Percentiles rank a stretch among this genome's conserved stretches.
phyloP scores from a whole-genome alignment of 768 basidiomycete species.

The Melanogaster broomeanus region DNA sequence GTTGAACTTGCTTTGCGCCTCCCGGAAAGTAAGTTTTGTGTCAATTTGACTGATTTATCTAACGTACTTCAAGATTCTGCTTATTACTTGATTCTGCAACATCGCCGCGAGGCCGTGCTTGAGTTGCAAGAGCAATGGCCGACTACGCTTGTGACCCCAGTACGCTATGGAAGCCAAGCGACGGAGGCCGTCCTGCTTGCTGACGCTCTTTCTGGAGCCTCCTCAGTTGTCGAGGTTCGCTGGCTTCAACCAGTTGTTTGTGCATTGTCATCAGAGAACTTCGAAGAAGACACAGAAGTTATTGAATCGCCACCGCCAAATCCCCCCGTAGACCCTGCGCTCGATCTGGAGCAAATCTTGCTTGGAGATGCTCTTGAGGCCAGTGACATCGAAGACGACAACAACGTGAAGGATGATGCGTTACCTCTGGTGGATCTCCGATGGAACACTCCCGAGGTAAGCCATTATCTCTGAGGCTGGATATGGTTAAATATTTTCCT shows the following conservation, averaged over 20 bases:
- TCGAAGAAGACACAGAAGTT: neutral
- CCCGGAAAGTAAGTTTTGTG: no score
- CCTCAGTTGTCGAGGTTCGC: neutral
- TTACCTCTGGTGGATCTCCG: neutral
- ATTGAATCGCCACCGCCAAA: no score
- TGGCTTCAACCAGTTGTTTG: neutral
- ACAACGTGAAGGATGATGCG: neutral
- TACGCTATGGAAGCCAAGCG: constrained; percentile 10
- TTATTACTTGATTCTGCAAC: neutral
- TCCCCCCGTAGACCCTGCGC: neutral
- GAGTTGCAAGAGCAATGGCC: constrained; percentile 20
- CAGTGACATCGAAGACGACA: neutral
- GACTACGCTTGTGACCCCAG: constrained; percentile 7
- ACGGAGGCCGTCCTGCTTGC: neutral
- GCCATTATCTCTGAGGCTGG: neutral
- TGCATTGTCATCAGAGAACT: neutral
- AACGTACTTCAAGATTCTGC: neutral
- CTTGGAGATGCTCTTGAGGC: neutral
- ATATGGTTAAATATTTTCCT: neutral
- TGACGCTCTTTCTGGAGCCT: neutral
- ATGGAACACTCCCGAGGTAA: neutral
- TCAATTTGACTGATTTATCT: neutral
- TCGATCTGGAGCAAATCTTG: neutral
- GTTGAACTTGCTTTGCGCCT: no score
- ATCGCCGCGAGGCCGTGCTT: constrained; percentile 8